These are phyloP conservation scores for Aspergillus awamori DNA, from an alignment of 2,329 filamentous ascomycete species.

Conservation along the genomic window DNA sequence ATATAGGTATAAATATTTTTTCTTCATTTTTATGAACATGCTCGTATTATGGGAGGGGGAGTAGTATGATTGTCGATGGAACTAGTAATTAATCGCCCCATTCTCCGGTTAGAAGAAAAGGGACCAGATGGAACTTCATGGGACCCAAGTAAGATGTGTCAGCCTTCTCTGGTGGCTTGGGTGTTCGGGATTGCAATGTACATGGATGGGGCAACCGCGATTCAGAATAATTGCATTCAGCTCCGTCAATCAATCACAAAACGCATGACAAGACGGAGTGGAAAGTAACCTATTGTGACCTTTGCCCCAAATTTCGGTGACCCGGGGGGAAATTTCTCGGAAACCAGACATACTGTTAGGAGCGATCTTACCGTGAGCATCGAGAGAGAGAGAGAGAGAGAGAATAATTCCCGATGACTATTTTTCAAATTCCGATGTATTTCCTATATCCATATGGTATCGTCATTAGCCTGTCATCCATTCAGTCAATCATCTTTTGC, in stretches of 20 bases:
- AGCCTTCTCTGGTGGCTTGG: neutral
- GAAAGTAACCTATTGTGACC: too few relatives aligned
- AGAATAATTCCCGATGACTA: neutral
- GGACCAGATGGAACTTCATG: neutral
- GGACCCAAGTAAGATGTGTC: constrained; percentile 5
- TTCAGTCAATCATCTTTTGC: neutral
- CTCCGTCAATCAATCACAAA: neutral
- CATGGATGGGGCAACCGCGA: neutral
- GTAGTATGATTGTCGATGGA: neutral
- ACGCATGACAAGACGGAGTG: neutral
- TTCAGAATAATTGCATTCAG: neutral
- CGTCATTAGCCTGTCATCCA: neutral
- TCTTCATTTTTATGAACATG: too few relatives aligned
- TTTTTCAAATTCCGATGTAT: constrained; percentile 5
- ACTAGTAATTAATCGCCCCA: constrained; percentile 17
- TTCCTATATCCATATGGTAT: neutral
- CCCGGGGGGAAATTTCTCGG: neutral
- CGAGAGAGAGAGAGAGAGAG: too few relatives aligned
- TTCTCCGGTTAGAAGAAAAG: constrained; percentile 16
- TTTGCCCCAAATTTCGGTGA: neutral
- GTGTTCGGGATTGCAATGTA: neutral
- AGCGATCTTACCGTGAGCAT: neutral
- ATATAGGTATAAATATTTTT: too few relatives aligned
- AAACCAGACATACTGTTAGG: neutral
- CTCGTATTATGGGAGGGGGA: too few relatives aligned